These are phyloP conservation scores for Trifolium dubium DNA, from an alignment of 306 rosid genomes.

Conservation along the genomic window DNA sequence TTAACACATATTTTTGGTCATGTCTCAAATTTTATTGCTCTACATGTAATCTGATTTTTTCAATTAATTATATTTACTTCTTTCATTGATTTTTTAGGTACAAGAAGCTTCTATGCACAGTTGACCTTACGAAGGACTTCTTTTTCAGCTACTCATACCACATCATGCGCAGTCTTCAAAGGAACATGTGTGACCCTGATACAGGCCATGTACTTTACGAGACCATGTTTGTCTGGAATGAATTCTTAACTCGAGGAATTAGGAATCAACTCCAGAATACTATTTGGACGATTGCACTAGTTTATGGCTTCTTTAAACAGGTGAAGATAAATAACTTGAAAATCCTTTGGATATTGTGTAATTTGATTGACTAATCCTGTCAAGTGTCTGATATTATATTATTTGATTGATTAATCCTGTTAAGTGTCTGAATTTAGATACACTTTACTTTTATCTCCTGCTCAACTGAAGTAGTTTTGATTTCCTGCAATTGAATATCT, in stretches of 20 bases:
- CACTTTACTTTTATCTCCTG: conserved; percentile 20
- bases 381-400: conserved; percentile 14
- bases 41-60: conserved; percentile 13
- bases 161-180: conserved; percentile 90
- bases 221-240: conserved; percentile 98
- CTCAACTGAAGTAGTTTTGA: conserved; percentile 37
- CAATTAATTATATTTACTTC: conserved; percentile 10
- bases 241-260: conserved; percentile 86
- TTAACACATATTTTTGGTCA: conserved; percentile 19
- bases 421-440: neutral
- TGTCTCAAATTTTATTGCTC: conserved; percentile 27
- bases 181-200: conserved; percentile 67
- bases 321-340: conserved; percentile 46
- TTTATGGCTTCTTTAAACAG: conserved; percentile 97
- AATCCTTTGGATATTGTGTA: conserved; percentile 30
- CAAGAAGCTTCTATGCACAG: conserved; percentile 96
- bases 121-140: conserved; percentile 98
- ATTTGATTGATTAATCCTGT: conserved; percentile 25
- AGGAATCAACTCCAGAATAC: conserved; percentile 78
- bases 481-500: conserved; percentile 23
- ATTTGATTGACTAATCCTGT: conserved; percentile 25
- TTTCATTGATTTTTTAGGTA: conserved; percentile 62
- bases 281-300: conserved; percentile 94
- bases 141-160: conserved; percentile 97
- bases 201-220: conserved; percentile 73